Conservation (phyloP, 306 rosid genomes). For the Citrullus amarus region DNA sequence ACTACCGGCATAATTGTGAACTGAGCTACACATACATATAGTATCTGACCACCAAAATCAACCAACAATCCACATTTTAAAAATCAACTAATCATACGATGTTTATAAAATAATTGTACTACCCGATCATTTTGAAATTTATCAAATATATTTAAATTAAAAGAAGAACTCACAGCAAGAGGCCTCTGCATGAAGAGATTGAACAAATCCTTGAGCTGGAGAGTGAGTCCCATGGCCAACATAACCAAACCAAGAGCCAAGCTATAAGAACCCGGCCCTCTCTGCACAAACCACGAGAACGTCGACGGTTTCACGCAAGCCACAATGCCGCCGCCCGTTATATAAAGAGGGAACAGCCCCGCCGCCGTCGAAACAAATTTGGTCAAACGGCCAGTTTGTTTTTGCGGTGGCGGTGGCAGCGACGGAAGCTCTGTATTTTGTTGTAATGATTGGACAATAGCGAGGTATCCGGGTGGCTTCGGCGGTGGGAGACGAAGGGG, state of each 20-base stretch:
- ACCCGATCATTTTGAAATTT: too few relatives aligned
- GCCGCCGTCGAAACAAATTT: slow-evolving; percentile 21
- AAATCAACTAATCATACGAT: too few relatives aligned
- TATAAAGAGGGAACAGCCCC: slow-evolving; percentile 26
- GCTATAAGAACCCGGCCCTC: slow-evolving; percentile 23
- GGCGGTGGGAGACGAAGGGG: background rate
- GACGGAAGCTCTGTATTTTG: background rate
- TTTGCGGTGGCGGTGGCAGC: background rate
- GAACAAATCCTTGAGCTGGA: slow-evolving; percentile 24
- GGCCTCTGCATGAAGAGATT: slow-evolving; percentile 17
- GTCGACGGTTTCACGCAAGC: slow-evolving; percentile 30
- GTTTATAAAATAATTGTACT: too few relatives aligned
- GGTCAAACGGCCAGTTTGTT: slow-evolving; percentile 15
- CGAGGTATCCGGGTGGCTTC: slow-evolving; percentile 2
- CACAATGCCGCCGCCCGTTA: slow-evolving; percentile 19
- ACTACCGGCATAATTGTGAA: slow-evolving; percentile 25
- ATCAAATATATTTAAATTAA: too few relatives aligned
- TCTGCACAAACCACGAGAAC: slow-evolving; percentile 25
- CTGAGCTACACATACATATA: slow-evolving; percentile 29
- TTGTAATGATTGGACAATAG: slow-evolving; percentile 1
- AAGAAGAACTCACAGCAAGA: slow-evolving; percentile 14
- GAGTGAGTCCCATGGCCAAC: slow-evolving; percentile 34
- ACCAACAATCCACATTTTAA: background rate
- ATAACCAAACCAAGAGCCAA: slow-evolving; percentile 28
- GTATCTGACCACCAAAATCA: slow-evolving; percentile 20